Base-by-base conservation (phyloP, 495 filamentous ascomycete genomes). In the Letharia columbiana region DNA sequence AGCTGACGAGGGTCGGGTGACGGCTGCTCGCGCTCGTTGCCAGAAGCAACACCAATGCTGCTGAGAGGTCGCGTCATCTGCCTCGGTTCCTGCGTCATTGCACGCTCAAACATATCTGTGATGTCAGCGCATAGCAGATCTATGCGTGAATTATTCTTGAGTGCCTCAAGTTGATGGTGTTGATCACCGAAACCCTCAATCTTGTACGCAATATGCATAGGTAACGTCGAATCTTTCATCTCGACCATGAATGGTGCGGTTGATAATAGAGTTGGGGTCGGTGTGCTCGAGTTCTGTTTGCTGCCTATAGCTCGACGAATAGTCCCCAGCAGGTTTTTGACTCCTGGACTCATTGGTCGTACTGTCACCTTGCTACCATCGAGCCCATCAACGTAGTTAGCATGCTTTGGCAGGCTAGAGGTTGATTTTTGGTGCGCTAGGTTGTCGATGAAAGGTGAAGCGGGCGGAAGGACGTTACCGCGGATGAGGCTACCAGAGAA, bases 261-360 rank as follows among this genome's bases (percentile, higher is more conserved):
- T 18, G 67, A 56, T 13, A 68, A 37, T 12, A 68, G 44, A 41
- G 59, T 61, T 59, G 65, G 60, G 37, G 75, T 77, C 33, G 77
- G 76, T 49, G 76, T 72, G 73, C 74, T 47, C 73, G 81, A 66
- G 72, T 80, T 77, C 68, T 82, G 75, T 73, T 85, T 88, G 50
- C 83, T 90, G 70, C 92, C 90, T 60, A 97, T 74, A n/a, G 87
- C 93, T 45, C 93, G 89, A 54, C 90, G 88, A 44, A 98, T 90
- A 67, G 88, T 91, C 1, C 92, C 92, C 57, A 98, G 81, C 4
- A 98, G 79, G 68, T 86, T 94, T 74, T 87, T 91, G 80, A 98
- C 87, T 2, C 91, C 86, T 17, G 85, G 84, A 61, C 77, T 89
- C 18, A 77, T 75, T 61, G 76, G 45, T 65, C 71, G 52, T 47